phyloP scores from a whole-genome alignment of 495 filamentous ascomycete genomes.

The Penicillium crystallinum region DNA sequence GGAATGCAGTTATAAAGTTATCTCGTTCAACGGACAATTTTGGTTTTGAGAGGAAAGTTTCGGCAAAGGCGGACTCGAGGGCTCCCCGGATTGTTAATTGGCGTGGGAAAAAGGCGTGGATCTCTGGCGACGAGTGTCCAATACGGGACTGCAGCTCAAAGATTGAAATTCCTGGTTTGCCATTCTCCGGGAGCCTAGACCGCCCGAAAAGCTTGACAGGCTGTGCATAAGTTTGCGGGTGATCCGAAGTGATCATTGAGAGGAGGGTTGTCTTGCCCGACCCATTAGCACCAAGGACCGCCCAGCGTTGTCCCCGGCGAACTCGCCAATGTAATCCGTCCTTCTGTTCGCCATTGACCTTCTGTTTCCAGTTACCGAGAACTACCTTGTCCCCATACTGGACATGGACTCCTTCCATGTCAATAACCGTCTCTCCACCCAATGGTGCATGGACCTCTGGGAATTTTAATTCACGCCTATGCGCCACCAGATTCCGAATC shows the following conservation, averaged over 20 bases:
- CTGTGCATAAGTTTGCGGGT: constrained; percentile 86
- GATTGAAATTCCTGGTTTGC: constrained; percentile 70
- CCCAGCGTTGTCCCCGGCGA: constrained; percentile 79
- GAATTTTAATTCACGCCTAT: not conserved
- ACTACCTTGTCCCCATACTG: constrained; percentile 72
- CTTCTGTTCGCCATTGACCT: constrained; percentile 38
- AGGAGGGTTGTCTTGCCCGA: constrained; percentile 82
- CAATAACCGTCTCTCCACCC: constrained; percentile 62
- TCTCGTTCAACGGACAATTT: constrained; percentile 50
- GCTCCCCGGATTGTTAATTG: constrained; percentile 67
- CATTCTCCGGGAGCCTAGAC: constrained; percentile 68
- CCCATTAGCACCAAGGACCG: constrained; percentile 84
- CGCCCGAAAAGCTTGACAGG: constrained; percentile 82
- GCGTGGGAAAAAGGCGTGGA: constrained; percentile 87
- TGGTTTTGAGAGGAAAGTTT: constrained; percentile 73
- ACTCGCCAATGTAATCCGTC: constrained; percentile 78
- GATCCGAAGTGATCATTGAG: constrained; percentile 88
- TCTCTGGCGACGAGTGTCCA: constrained; percentile 88
- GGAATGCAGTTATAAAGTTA: constrained; percentile 54
- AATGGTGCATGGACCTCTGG: not conserved
- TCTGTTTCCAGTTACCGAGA: constrained; percentile 72
- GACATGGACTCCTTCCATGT: constrained; percentile 80
- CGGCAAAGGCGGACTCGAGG: constrained; percentile 80
- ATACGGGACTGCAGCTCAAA: constrained; percentile 89
- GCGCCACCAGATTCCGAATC: constrained; percentile 23